A percentile compares a stretch with the other conserved stretches of the same genome.
These are phyloP conservation scores for Tulasnella sp. DNA, from an alignment of 768 basidiomycete genomes.

Conservation along the genomic window DNA sequence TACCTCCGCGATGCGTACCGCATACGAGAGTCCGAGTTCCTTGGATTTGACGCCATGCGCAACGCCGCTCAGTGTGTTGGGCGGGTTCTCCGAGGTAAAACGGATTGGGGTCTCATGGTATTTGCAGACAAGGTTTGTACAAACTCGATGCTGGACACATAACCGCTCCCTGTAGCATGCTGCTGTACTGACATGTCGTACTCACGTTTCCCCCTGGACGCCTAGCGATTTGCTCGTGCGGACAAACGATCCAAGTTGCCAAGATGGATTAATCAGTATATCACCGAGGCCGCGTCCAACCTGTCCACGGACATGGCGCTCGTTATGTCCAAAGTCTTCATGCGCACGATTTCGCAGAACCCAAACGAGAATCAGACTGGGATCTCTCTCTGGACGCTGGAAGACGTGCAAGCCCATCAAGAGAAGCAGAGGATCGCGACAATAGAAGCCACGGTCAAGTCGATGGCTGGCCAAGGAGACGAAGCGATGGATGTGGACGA, in stretches of 20 bases:
- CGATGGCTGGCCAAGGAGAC: constrained; percentile 22
- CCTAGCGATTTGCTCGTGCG: constrained; percentile 77
- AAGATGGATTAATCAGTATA: constrained; percentile 98
- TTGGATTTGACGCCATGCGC: constrained; percentile 98
- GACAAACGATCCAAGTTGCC: constrained; percentile 94
- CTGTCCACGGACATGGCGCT: constrained; percentile 97
- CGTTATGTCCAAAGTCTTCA: constrained; percentile 88
- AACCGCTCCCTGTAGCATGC: background rate
- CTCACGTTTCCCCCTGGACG: background rate
- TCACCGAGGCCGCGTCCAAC: constrained; percentile 96
- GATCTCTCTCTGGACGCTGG: constrained; percentile 87
- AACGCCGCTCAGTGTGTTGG: constrained; percentile 99
- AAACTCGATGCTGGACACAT: background rate
- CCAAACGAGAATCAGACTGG: constrained; percentile 94
- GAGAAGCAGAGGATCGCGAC: constrained; percentile 62
- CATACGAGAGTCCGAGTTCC: constrained; percentile 95
- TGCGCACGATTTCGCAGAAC: constrained; percentile 97
- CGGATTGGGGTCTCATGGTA: constrained; percentile 99
- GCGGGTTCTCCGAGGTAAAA: constrained; percentile 93
- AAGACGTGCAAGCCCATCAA: constrained; percentile 81
- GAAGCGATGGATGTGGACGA: constrained; percentile 26
- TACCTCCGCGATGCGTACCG: constrained; percentile 97
- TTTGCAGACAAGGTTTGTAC: constrained; percentile 90
- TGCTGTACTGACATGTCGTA: background rate
- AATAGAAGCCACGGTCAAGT: constrained; percentile 31